Percentiles rank a stretch among this genome's conserved stretches.
These are phyloP conservation scores for Aspergillus proliferans DNA, from an alignment of 2,329 filamentous ascomycete genomes.

Conservation along the genomic window DNA sequence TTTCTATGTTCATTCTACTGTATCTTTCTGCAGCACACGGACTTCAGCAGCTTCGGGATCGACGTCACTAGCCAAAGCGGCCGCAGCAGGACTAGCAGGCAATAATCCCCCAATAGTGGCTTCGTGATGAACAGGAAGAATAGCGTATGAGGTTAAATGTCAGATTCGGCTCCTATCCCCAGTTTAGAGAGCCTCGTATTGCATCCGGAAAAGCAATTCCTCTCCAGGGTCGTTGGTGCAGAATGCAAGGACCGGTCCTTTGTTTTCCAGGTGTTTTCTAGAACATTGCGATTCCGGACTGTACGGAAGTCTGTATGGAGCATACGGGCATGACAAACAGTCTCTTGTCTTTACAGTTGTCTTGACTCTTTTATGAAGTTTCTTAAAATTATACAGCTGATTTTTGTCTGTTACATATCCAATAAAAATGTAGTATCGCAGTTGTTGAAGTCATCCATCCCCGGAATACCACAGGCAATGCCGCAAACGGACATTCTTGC, in stretches of 20 bases:
- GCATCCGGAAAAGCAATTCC: too few species aligned
- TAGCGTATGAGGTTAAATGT: too few species aligned
- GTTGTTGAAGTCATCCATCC: neutral
- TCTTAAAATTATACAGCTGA: too few species aligned
- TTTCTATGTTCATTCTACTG: neutral
- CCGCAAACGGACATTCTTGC: too few species aligned
- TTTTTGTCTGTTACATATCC: neutral
- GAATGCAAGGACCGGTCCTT: too few species aligned
- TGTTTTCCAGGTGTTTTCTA: constrained; percentile 31
- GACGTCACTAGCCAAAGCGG: neutral
- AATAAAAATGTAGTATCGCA: neutral
- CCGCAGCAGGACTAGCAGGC: constrained; percentile 1
- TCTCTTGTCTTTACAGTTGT: too few species aligned
- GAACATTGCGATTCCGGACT: constrained; percentile 14
- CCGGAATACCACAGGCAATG: too few species aligned
- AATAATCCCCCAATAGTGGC: constrained; percentile 4
- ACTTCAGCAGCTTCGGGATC: neutral
- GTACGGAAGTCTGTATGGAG: neutral
- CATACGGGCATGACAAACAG: too few species aligned
- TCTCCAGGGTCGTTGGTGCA: too few species aligned
- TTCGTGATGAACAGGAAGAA: neutral
- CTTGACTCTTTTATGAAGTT: too few species aligned
- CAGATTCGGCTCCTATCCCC: too few species aligned
- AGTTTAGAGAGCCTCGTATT: too few species aligned
- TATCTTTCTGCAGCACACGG: neutral